Conservation (phyloP, 2,329 filamentous ascomycete species). For the Trichoderma atrobrunneum region DNA sequence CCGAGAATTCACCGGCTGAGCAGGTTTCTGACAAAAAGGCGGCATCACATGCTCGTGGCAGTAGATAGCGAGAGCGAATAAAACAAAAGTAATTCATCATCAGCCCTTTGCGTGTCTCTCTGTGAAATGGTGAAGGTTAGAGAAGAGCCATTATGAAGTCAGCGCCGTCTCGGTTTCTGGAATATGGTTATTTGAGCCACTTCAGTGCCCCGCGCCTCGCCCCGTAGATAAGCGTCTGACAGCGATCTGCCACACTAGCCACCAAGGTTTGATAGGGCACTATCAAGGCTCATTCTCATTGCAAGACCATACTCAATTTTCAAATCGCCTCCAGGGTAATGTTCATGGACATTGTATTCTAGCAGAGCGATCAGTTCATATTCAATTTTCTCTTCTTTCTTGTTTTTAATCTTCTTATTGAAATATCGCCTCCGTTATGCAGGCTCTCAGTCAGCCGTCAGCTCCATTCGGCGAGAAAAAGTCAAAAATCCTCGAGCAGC, state of each 20-base stretch:
- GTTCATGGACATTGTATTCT: background rate
- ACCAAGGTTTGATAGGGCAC: background rate
- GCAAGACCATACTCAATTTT: background rate
- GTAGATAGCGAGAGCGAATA: slow-evolving; percentile 2
- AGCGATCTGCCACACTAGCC: background rate
- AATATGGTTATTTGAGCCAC: slow-evolving; percentile 2
- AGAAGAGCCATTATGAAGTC: background rate
- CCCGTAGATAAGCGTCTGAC: slow-evolving; percentile 12
- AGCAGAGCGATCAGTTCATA: background rate
- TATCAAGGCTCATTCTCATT: background rate
- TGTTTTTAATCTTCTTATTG: background rate
- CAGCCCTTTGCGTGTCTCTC: background rate
- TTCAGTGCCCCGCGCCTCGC: background rate
- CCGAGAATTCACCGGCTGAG: background rate
- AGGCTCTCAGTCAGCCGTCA: background rate
- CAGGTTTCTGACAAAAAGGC: background rate
- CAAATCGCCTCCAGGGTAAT: background rate
- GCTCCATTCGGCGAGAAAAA: slow-evolving; percentile 49
- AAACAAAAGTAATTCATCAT: background rate
- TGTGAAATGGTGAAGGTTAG: background rate
- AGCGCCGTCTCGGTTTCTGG: background rate
- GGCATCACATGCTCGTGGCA: background rate
- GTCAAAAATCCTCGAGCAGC: slow-evolving; percentile 65
- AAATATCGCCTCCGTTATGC: background rate
- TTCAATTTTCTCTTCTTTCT: background rate